Conservation (phyloP, 2,329 filamentous ascomycete genomes). For the Curvularia lunata region DNA sequence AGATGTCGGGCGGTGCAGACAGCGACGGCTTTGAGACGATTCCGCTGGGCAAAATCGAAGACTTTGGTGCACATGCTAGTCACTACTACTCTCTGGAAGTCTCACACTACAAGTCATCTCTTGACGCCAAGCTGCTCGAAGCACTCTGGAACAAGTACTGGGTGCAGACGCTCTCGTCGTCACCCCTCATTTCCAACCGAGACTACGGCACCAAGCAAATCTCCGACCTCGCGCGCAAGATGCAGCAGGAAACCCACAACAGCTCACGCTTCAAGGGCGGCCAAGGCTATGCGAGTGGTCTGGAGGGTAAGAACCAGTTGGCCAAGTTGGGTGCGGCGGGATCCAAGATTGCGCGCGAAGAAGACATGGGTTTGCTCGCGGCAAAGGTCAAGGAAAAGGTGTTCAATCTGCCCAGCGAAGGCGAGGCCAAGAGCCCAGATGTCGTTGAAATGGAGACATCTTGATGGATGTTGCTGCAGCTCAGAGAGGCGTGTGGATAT, state of each 20-base stretch:
- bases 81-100: constrained; percentile 92
- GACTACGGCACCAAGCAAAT: constrained; percentile 95
- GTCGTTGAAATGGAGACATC: constrained; percentile 43
- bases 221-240: constrained; percentile 82
- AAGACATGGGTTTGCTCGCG: constrained; percentile 67
- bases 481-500: not conserved
- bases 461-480: not conserved
- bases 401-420: constrained; percentile 51
- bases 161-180: constrained; percentile 94
- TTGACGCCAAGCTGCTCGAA: constrained; percentile 86
- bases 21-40: constrained; percentile 77
- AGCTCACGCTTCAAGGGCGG: constrained; percentile 43
- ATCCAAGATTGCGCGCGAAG: constrained; percentile 67
- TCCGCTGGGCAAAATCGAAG: constrained; percentile 89
- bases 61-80: constrained; percentile 91
- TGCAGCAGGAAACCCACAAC: constrained; percentile 67
- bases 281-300: constrained; percentile 8
- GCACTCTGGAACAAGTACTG: constrained; percentile 99
- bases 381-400: constrained; percentile 68
- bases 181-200: constrained; percentile 86
- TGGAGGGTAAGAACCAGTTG: constrained; percentile 51
- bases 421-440: constrained; percentile 23
- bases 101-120: constrained; percentile 90
- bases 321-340: constrained; percentile 67
- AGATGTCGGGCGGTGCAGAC: constrained; percentile 39